Conservation (phyloP, 2,329 filamentous ascomycete species). For the Aspergillus hortae region DNA sequence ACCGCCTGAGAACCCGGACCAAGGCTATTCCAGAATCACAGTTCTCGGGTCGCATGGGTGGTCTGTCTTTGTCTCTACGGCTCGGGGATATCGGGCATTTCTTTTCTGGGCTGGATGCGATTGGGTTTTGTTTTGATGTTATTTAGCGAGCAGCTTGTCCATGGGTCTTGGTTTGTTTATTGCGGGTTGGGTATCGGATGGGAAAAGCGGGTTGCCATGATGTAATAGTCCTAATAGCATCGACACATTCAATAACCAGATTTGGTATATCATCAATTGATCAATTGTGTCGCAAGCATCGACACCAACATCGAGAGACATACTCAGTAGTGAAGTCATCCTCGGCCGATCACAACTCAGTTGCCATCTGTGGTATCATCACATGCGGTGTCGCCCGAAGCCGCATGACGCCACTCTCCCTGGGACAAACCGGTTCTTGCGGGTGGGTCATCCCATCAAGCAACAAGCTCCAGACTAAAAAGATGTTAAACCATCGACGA, state of each 20-base stretch:
- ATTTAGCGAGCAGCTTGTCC: neutral
- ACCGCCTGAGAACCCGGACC: neutral
- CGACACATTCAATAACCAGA: neutral
- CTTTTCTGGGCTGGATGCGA: neutral
- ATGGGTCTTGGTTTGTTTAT: neutral
- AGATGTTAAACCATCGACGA: neutral
- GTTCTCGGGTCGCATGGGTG: neutral
- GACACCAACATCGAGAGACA: too few relatives aligned
- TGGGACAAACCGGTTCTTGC: neutral
- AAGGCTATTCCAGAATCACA: neutral
- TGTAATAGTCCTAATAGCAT: neutral
- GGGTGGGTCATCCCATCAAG: neutral
- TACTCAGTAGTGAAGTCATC: neutral
- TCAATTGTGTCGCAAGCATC: neutral
- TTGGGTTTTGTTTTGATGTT: neutral
- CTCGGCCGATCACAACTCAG: neutral
- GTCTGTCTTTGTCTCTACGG: neutral
- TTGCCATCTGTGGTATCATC: neutral
- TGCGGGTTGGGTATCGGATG: neutral
- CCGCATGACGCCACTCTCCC: neutral
- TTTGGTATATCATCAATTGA: neutral
- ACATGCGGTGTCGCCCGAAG: neutral
- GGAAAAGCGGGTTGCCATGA: constrained; percentile 4
- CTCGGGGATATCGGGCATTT: neutral
- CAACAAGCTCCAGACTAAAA: neutral